Conservation (phyloP, 768 basidiomycete species). For the Psilocybe tampanensis region DNA sequence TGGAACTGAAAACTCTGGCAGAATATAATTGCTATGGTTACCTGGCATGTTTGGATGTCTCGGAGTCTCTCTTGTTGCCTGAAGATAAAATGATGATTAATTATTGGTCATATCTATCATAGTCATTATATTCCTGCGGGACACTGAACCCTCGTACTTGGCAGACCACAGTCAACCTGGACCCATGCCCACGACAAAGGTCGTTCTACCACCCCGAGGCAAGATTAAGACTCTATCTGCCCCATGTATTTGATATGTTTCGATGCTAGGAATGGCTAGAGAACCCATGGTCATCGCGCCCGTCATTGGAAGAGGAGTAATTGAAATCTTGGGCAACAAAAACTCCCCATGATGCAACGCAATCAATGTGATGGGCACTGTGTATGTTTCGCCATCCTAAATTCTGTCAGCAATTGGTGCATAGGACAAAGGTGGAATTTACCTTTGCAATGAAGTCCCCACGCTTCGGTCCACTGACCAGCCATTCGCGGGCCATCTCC, state of each 20-base stretch:
- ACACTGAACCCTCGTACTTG: too few species aligned
- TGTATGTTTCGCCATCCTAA: slow-evolving; percentile 64
- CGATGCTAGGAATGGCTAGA: slow-evolving; percentile 61
- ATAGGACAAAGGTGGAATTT: slow-evolving; percentile 2
- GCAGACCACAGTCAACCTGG: slow-evolving; percentile 21
- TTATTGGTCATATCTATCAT: too few species aligned
- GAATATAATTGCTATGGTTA: not conserved
- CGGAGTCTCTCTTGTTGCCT: too few species aligned
- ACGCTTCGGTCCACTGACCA: slow-evolving; percentile 85
- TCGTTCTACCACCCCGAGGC: slow-evolving; percentile 81
- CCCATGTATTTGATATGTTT: slow-evolving; percentile 85
- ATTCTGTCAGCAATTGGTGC: not conserved
- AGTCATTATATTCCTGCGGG: too few species aligned
- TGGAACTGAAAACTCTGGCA: too few species aligned
- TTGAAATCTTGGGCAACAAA: slow-evolving; percentile 69
- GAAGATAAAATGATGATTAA: too few species aligned
- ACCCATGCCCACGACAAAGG: slow-evolving; percentile 81
- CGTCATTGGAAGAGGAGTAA: slow-evolving; percentile 59
- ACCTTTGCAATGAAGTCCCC: slow-evolving; percentile 82
- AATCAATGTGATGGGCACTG: slow-evolving; percentile 74
- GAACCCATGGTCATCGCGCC: slow-evolving; percentile 60
- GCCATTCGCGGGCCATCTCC: slow-evolving; percentile 83
- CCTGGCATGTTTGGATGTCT: too few species aligned
- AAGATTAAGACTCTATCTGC: slow-evolving; percentile 81
- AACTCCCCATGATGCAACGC: slow-evolving; percentile 86